Evolutionary conservation across 139 green algal species (phyloP), one percentile per base, ranked within the genome.

Genomic region (Chlamydomonas sp.): DNA sequence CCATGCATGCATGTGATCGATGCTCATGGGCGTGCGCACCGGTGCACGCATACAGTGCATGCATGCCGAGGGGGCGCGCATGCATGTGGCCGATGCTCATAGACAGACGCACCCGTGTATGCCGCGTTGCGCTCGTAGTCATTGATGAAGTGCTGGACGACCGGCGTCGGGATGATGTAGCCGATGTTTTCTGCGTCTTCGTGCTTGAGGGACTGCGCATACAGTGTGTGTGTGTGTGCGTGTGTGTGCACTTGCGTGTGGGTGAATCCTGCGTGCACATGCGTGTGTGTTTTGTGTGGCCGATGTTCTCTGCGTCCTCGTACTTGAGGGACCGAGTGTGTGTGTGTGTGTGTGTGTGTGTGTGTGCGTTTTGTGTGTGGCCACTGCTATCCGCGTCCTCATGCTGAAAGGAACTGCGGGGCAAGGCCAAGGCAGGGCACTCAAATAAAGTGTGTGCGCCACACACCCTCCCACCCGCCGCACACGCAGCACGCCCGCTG

Each of bases 31-130:
- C n/a, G n/a, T n/a, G n/a, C n/a, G n/a, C n/a, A n/a, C n/a, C n/a
- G n/a, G n/a, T n/a, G n/a, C n/a, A n/a, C n/a, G n/a, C n/a, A n/a
- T n/a, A n/a, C n/a, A n/a, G n/a, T n/a, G n/a, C n/a, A n/a, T n/a
- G n/a, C n/a, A n/a, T n/a, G n/a, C n/a, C n/a, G n/a, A n/a, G n/a
- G n/a, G n/a, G n/a, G n/a, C n/a, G n/a, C n/a, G n/a, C n/a, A n/a
- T n/a, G n/a, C n/a, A n/a, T n/a, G n/a, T n/a, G n/a, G n/a, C n/a
- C n/a, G n/a, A n/a, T n/a, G n/a, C n/a, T n/a, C n/a, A n/a, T n/a
- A n/a, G n/a, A n/a, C n/a, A n/a, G n/a, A 92, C 90, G 48, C 79
- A n/a, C n/a, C 89, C 3, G 86, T 95, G 79, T 92, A 81, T 24
- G 29, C 28, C 5, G 70, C 79, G 63, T 92, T 85, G 22, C 61